Conservation (phyloP, 129 eudicot species). For the Smallanthus sonchifolius region DNA sequence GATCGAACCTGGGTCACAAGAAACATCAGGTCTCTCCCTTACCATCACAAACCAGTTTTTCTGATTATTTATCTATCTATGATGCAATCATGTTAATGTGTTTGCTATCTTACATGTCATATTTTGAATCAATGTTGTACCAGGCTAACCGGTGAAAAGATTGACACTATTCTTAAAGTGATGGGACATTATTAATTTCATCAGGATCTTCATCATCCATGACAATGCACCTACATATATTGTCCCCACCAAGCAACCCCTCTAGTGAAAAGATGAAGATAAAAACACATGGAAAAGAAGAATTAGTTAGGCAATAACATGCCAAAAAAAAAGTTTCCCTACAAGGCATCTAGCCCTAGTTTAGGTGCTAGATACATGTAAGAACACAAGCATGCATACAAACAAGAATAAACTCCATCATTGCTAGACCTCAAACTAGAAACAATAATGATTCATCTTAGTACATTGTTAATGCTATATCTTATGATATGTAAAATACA, state of each 20-base stretch:
- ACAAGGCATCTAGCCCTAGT: conserved; percentile 8
- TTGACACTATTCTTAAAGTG: neutral
- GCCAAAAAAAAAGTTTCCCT: conserved; percentile 10
- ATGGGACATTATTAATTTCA: neutral
- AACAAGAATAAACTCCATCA: conserved; percentile 10
- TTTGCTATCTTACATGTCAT: neutral
- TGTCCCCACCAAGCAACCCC: neutral
- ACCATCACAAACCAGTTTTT: neutral
- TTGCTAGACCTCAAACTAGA: too few relatives aligned
- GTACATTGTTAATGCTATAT: too few relatives aligned
- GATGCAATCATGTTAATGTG: neutral
- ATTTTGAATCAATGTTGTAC: neutral
- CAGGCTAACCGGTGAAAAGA: neutral
- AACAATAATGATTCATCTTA: too few relatives aligned
- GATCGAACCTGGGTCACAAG: too few relatives aligned
- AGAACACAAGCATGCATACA: conserved; percentile 14
- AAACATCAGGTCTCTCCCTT: too few relatives aligned
- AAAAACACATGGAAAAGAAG: neutral
- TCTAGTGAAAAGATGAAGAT: neutral
- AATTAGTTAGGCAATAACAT: neutral
- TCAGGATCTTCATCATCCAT: neutral
- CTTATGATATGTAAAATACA: too few relatives aligned
- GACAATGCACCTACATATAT: neutral
- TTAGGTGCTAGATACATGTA: conserved; percentile 8
- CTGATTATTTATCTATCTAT: neutral